These are phyloP conservation scores for Neoscytalidium dimidiatum DNA, from an alignment of 2,329 filamentous ascomycete species.

Conservation along the genomic window DNA sequence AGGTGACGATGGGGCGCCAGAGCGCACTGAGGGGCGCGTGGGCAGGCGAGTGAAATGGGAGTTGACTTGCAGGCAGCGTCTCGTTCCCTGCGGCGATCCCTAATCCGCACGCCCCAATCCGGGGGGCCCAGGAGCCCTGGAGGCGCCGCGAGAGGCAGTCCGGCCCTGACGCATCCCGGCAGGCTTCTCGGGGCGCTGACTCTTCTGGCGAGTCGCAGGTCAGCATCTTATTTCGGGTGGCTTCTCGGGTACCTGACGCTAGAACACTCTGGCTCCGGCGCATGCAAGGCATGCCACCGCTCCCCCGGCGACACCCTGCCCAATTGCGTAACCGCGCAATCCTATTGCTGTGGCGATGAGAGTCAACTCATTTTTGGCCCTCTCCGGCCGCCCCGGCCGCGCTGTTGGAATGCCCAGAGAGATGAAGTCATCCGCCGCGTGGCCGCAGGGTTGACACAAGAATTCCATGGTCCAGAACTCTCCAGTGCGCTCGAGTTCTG, in stretches of 20 bases:
- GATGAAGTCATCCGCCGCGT: background rate
- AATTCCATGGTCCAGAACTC: background rate
- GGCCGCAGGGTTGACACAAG: background rate
- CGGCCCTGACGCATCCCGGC: background rate
- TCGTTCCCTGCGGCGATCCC: constrained; percentile 11
- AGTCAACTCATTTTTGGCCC: background rate
- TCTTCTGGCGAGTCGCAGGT: background rate
- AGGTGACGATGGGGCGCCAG: background rate
- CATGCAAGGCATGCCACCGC: constrained; percentile 17
- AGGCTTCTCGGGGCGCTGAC: background rate
- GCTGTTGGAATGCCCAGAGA: background rate
- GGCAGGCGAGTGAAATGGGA: background rate
- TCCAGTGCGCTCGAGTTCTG: background rate
- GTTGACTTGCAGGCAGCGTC: background rate
- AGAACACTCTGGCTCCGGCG: constrained; percentile 11
- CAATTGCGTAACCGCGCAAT: constrained; percentile 7
- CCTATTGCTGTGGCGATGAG: background rate
- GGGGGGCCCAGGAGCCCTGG: background rate
- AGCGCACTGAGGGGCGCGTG: background rate
- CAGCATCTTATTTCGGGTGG: constrained; percentile 16
- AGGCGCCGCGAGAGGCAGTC: no score
- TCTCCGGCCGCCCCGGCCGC: background rate
- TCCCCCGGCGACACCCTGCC: constrained; percentile 9
- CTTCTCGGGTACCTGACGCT: constrained; percentile 19
- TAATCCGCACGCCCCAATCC: constrained; percentile 4